Evolutionary conservation across 495 filamentous ascomycete species (phyloP).

Genomic region (Tirmania nivea): DNA sequence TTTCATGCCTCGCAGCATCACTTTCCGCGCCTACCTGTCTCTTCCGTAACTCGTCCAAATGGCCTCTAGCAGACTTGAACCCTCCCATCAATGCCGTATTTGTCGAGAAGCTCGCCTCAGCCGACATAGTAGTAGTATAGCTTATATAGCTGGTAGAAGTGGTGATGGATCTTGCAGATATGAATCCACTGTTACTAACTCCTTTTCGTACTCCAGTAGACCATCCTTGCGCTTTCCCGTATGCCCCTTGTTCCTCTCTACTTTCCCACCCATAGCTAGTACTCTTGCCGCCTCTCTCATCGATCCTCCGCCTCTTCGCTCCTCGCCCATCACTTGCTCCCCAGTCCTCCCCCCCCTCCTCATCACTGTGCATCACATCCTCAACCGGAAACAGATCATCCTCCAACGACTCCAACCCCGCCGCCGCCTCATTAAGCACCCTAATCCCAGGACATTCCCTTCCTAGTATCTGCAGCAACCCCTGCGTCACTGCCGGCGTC

Average conservation of each 20-base stretch:
- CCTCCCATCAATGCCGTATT: not conserved
- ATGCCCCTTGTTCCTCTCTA: not conserved
- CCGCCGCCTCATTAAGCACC: conserved; percentile 27
- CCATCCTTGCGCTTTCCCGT: not conserved
- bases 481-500: conserved; percentile 30
- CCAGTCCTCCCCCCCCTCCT: not conserved
- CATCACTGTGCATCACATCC: conserved; percentile 27
- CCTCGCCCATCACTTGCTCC: conserved; percentile 19
- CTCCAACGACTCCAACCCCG: conserved; percentile 26
- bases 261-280: not conserved
- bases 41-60: not conserved
- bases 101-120: not conserved
- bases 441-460: conserved; percentile 30
- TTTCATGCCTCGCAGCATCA: too few relatives aligned
- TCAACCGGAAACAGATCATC: conserved; percentile 44
- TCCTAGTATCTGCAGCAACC: conserved; percentile 40
- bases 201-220: not conserved
- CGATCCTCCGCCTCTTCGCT: conserved; percentile 21
- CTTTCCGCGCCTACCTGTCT: too few relatives aligned
- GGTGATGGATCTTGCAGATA: not conserved
- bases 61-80: not conserved
- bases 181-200: not conserved
- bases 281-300: not conserved
- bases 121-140: not conserved
- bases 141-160: not conserved